Conservation (phyloP, 1,284 basidiomycete genomes). For the Trichosporon faecale region DNA sequence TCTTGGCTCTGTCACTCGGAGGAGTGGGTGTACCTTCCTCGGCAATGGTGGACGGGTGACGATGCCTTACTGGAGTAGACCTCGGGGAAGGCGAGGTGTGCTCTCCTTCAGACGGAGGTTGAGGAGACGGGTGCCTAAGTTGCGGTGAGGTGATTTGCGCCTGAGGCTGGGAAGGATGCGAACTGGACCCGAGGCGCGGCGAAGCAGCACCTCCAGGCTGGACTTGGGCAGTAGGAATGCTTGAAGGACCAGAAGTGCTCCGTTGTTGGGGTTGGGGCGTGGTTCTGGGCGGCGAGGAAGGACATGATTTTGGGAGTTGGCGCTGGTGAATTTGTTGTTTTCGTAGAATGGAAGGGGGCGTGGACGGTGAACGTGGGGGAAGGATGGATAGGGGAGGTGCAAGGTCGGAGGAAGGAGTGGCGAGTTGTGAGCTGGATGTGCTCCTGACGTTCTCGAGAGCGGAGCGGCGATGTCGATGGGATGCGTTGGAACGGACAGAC, state of each 20-base stretch:
- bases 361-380: neutral
- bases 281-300: slow-evolving; percentile 5
- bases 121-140: neutral
- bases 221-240: neutral
- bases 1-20: neutral
- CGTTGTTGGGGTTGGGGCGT: neutral
- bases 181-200: neutral
- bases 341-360: neutral
- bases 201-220: neutral
- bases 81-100: neutral
- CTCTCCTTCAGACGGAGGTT: neutral
- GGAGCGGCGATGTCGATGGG: slow-evolving; percentile 3
- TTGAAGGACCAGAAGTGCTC: neutral
- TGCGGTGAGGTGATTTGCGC: neutral
- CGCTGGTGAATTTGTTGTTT: neutral
- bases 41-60: neutral
- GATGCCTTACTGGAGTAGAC: neutral
- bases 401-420: neutral
- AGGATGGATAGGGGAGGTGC: neutral
- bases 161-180: neutral
- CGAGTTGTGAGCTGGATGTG: neutral
- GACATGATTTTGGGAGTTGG: neutral
- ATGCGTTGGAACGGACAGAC: neutral
- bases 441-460: neutral
- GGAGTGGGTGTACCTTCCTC: neutral